phyloP scores from a whole-genome alignment of 257 asterid species.

The Rhazya stricta region DNA sequence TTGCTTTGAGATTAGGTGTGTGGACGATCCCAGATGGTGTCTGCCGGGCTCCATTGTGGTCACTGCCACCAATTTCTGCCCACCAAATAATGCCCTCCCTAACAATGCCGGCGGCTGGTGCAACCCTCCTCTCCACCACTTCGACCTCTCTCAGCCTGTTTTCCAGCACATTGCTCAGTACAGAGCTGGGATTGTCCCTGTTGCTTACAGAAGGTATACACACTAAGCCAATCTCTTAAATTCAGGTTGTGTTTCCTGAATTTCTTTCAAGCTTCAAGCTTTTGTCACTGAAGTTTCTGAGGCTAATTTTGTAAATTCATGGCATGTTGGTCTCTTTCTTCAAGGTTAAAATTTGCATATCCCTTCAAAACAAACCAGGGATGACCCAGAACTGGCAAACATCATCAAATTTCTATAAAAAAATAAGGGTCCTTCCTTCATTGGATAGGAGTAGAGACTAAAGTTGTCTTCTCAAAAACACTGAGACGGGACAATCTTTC shows the following conservation, averaged over 20 bases:
- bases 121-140: conserved; percentile 82
- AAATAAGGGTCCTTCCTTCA: neutral
- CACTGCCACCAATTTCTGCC: conserved; percentile 91
- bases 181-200: conserved; percentile 86
- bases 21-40: conserved; percentile 35
- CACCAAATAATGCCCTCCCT: conserved; percentile 76
- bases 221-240: neutral
- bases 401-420: neutral
- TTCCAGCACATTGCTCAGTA: conserved; percentile 80
- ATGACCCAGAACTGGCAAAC: neutral
- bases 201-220: conserved; percentile 62
- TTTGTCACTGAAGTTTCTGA: neutral
- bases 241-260: neutral
- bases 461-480: neutral
- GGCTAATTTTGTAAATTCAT: conserved; percentile 1
- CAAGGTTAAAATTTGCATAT: neutral
- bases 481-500: neutral
- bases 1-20: conserved; percentile 62
- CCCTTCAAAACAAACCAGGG: neutral
- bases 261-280: neutral
- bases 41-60: conserved; percentile 57
- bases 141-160: conserved; percentile 82
- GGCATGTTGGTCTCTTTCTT: neutral
- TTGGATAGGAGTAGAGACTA: too few relatives aligned
- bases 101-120: conserved; percentile 89